Conservation (phyloP, 352 stramenopile genomes). For the Globisporangium radiosum region DNA sequence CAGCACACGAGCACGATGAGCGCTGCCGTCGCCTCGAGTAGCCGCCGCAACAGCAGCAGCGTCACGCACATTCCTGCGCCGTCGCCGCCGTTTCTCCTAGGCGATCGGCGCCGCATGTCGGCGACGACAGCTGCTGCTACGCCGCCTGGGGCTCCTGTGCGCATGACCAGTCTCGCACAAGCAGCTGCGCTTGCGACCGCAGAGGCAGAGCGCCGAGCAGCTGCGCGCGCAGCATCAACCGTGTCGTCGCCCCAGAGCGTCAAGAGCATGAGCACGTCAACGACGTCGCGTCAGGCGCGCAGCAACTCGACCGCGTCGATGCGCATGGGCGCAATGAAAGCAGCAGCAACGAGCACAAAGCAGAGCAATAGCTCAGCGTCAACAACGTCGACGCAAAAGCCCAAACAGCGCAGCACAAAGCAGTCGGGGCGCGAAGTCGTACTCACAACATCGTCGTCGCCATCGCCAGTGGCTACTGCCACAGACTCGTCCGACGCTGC, state of each 20-base stretch:
- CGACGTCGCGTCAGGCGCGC: conserved; percentile 2
- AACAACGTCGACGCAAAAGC: conserved; percentile 4
- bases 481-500: conserved; percentile 6
- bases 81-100: not conserved
- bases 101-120: conserved; percentile 5
- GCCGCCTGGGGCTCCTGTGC: not conserved
- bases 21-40: conserved; percentile 6
- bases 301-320: conserved; percentile 7
- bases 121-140: conserved; percentile 6
- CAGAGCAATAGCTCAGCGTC: not conserved
- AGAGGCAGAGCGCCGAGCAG: conserved; percentile 6
- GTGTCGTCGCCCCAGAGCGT: conserved; percentile 1
- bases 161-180: conserved; percentile 13
- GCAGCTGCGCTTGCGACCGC: conserved; percentile 11
- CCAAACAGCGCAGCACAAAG: conserved; percentile 5
- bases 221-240: not conserved
- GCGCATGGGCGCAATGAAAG: not conserved
- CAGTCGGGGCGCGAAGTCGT: conserved; percentile 8
- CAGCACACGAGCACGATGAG: conserved; percentile 4
- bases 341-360: not conserved
- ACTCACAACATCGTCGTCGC: conserved; percentile 13
- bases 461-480: not conserved
- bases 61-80: not conserved
- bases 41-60: conserved; percentile 10
- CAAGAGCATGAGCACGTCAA: not conserved